Evolutionary conservation across 257 asterid genomes (phyloP), one percentile per base, ranked within the genome.

Genomic region (Knoxia roxburghii): DNA sequence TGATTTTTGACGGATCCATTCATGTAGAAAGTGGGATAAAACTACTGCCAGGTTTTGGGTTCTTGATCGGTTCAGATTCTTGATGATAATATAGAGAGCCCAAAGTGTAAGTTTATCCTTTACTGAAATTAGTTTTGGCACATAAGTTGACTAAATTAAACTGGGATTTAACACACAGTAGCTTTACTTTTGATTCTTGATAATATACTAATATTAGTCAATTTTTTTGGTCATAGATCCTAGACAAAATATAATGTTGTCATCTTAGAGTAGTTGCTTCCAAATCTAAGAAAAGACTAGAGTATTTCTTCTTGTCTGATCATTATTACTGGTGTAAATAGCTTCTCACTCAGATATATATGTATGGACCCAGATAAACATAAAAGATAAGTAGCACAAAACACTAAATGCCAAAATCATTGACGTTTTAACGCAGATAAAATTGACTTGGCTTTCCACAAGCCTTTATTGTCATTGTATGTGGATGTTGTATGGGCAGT

Each of bases 371-470:
- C 63, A 27, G 55, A 49, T 11, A 50, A 12, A 26, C 41, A 37
- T 3, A 24, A 35, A 39, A 20, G 2, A 29, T 3, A 59, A 17
- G 9, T 3, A 61, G 63, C 63, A 70, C 54, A 61, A 4, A 51
- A 39, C 68, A 49, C 61, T 69, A 59, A 37, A 33, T 35, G 61
- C 61, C 74, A 61, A 50, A 12, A 2, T 29, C 62, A 70, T 61
- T 60, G 45, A 57, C 43, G 68, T 30, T 32, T 26, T 49, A 37
- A 17, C n/a, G 74, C 74, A 39, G 74, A 51, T 5, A 61, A 50
- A 61, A 26, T 70, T 70, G 74, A 61, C 74, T 70, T 37, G n/a
- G 55, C 39, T n/a, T 40, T 0, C 43, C 64, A 40, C 55, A 51
- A 54, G 0, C 6, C 40, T 7, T 6, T 18, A 11, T 35, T 23